These are phyloP conservation scores for Saturnispora gosingensis DNA, from an alignment of 805 yeast species.

Conservation along the genomic window DNA sequence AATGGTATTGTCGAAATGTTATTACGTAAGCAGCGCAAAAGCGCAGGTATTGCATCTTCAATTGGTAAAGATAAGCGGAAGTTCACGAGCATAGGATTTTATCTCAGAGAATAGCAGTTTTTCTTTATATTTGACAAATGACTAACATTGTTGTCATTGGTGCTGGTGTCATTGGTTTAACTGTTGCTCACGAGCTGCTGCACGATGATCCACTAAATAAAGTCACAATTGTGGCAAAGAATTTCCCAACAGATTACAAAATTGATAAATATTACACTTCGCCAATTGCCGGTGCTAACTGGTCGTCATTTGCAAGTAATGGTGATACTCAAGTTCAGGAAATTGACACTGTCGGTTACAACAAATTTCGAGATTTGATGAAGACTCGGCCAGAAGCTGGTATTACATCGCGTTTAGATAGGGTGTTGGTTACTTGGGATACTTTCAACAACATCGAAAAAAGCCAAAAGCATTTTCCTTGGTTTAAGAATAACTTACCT, in stretches of 20 bases:
- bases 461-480: slow-evolving; percentile 27
- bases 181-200: slow-evolving; percentile 37
- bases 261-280: slow-evolving; percentile 42
- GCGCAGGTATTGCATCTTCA: too few species aligned
- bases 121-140: slow-evolving; percentile 9
- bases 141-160: slow-evolving; percentile 21
- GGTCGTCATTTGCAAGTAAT: slow-evolving; percentile 50
- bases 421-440: slow-evolving; percentile 16
- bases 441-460: slow-evolving; percentile 11
- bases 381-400: slow-evolving; percentile 42
- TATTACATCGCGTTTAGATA: slow-evolving; percentile 24
- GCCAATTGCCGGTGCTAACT: slow-evolving; percentile 67
- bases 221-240: slow-evolving; percentile 35
- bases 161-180: slow-evolving; percentile 51
- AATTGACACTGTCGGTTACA: slow-evolving; percentile 43
- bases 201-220: slow-evolving; percentile 29
- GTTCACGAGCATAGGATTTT: too few species aligned
- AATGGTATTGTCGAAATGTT: too few species aligned
- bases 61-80: too few species aligned
- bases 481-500: slow-evolving; percentile 41
- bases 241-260: slow-evolving; percentile 49
- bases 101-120: neutral
- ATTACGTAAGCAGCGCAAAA: too few species aligned
- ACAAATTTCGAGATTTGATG: slow-evolving; percentile 37
- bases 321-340: slow-evolving; percentile 28